These are phyloP conservation scores for Neobulgaria alba DNA, from an alignment of 2,329 filamentous ascomycete genomes.

Conservation along the genomic window DNA sequence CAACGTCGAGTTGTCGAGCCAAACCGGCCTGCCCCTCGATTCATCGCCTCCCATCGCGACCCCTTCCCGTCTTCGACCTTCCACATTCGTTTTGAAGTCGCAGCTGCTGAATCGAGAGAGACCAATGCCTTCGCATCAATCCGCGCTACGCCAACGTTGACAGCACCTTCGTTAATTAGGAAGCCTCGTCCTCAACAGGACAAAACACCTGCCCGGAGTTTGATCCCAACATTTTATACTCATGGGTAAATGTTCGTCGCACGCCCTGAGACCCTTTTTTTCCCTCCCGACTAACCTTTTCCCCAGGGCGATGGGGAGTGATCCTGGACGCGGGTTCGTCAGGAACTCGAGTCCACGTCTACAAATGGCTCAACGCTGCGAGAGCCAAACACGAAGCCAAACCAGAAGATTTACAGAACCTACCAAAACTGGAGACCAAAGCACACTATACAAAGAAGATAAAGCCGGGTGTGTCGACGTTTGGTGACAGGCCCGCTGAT, in stretches of 20 bases:
- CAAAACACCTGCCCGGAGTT: neutral
- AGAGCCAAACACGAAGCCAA: constrained; percentile 55
- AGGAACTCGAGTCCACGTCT: constrained; percentile 89
- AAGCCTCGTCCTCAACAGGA: neutral
- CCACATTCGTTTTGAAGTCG: constrained; percentile 1
- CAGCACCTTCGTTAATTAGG: neutral
- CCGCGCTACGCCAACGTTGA: neutral
- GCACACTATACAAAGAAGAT: constrained; percentile 91
- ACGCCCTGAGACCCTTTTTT: neutral
- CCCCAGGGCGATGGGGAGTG: constrained; percentile 64
- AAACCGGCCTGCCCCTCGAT: no score
- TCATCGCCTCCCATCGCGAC: neutral
- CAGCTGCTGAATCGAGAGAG: neutral
- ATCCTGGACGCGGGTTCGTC: constrained; percentile 97
- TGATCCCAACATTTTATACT: constrained; percentile 8
- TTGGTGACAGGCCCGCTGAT: constrained; percentile 64
- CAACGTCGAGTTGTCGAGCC: no score
- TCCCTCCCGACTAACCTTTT: constrained; percentile 3
- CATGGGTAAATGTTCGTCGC: constrained; percentile 29
- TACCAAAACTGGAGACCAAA: constrained; percentile 77
- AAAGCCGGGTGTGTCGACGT: constrained; percentile 85
- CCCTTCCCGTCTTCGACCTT: neutral
- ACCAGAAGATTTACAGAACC: constrained; percentile 49
- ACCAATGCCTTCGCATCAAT: constrained; percentile 4
- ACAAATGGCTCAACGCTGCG: constrained; percentile 78